A percentile compares a stretch with the other conserved stretches of the same genome.
Conservation (phyloP, 192 early-diverging fungal genomes). For the Umbelopsis sp. region DNA sequence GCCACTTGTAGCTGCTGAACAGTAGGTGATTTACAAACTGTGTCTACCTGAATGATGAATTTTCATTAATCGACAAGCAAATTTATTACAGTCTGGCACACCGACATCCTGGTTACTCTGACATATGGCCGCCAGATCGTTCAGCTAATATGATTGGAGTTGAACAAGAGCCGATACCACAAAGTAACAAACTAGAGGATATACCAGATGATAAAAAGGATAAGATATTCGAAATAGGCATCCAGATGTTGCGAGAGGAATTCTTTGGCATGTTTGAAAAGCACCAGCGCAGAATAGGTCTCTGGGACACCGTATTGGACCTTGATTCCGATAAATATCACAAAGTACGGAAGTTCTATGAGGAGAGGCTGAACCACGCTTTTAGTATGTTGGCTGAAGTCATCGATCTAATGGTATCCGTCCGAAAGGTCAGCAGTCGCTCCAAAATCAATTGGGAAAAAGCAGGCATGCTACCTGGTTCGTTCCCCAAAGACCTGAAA, state of each 20-base stretch:
- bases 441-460: not conserved
- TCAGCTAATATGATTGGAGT: not conserved
- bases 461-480: not conserved
- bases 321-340: not conserved
- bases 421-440: not conserved
- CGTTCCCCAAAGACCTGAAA: not conserved
- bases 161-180: not conserved
- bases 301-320: not conserved
- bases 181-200: not conserved
- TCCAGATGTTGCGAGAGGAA: not conserved
- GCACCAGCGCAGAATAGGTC: not conserved
- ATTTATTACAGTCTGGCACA: not conserved
- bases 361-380: not conserved
- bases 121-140: conserved; percentile 4
- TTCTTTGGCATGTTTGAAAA: not conserved
- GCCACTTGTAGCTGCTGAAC: not conserved
- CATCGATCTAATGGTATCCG: not conserved
- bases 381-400: not conserved
- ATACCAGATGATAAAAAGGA: not conserved
- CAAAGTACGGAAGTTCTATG: not conserved
- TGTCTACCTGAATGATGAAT: too few relatives aligned
- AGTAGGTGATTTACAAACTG: not conserved
- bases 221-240: not conserved
- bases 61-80: not conserved
- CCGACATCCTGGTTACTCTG: not conserved